Evolutionary conservation across 352 stramenopile species (phyloP).

Genomic region (Phytopythium oedochilum): DNA sequence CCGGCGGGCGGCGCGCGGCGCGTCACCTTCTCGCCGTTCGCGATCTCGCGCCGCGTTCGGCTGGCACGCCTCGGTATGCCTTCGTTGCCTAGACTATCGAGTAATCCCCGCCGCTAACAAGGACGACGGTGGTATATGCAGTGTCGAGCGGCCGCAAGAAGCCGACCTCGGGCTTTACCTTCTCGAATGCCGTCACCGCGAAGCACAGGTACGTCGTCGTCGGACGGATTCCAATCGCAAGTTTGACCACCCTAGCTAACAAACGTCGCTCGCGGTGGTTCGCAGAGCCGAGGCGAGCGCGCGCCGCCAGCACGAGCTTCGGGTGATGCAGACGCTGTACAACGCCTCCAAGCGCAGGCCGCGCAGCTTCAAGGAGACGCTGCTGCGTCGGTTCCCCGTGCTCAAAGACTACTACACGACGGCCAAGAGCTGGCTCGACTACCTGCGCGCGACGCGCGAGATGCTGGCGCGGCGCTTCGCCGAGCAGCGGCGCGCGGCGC

Average conservation of each 20-base stretch:
- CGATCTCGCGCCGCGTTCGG: constrained; percentile 9
- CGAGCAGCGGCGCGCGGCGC: constrained; percentile 14
- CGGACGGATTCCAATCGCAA: neutral
- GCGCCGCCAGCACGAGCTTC: constrained; percentile 37
- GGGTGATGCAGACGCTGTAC: constrained; percentile 41
- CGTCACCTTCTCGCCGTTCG: constrained; percentile 79
- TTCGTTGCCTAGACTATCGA: neutral
- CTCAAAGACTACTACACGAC: constrained; percentile 27
- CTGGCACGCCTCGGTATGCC: neutral
- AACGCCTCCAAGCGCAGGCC: constrained; percentile 30
- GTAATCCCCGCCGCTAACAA: neutral
- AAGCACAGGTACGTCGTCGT: constrained; percentile 21
- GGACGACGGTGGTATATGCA: neutral
- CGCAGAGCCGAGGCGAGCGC: constrained; percentile 5
- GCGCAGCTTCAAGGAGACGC: constrained; percentile 29
- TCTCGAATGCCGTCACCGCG: constrained; percentile 19
- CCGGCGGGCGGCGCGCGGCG: constrained; percentile 23
- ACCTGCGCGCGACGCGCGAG: constrained; percentile 11
- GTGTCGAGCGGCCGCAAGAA: constrained; percentile 5
- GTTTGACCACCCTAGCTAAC: neutral
- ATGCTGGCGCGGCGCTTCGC: constrained; percentile 12
- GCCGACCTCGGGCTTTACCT: constrained; percentile 31
- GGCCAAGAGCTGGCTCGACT: constrained; percentile 26
- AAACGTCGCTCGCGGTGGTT: neutral
- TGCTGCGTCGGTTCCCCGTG: constrained; percentile 31